These are phyloP conservation scores for Gossypium rotundifolium DNA, from an alignment of 345 rosid genomes.

Conservation along the genomic window DNA sequence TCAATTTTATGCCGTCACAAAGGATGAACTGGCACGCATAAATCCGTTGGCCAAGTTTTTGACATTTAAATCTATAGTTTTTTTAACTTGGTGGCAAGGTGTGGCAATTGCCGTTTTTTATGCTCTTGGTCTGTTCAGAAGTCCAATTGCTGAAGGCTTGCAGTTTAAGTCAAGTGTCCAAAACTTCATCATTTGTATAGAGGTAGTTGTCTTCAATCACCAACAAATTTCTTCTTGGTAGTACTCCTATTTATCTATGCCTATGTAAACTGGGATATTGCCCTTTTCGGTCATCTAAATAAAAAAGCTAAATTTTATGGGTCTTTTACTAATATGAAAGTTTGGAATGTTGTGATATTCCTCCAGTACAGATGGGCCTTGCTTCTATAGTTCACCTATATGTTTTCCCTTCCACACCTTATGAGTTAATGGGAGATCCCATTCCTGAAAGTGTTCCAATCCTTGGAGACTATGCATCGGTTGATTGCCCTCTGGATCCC, in stretches of 20 bases:
- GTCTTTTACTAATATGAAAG: conserved; percentile 21
- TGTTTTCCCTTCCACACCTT: conserved; percentile 92
- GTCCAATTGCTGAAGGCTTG: conserved; percentile 77
- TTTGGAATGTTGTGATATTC: conserved; percentile 38
- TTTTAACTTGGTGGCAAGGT: conserved; percentile 99
- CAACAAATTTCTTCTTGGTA: conserved; percentile 8
- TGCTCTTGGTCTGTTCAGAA: conserved; percentile 80
- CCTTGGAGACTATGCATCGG: conserved; percentile 92
- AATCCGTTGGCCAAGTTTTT: conserved; percentile 92
- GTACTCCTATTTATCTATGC: background rate
- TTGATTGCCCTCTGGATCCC: conserved; percentile 88
- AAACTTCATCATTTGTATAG: conserved; percentile 95
- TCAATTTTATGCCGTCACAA: conserved; percentile 83
- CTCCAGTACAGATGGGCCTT: conserved; percentile 94
- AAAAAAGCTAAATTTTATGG: background rate
- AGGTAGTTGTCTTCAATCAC: conserved; percentile 52
- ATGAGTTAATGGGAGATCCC: conserved; percentile 81
- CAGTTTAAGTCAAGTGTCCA: conserved; percentile 87
- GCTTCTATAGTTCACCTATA: conserved; percentile 92
- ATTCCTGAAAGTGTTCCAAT: conserved; percentile 67
- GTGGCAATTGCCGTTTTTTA: conserved; percentile 86
- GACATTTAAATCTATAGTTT: conserved; percentile 89
- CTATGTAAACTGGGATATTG: background rate
- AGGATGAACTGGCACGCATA: conserved; percentile 86
- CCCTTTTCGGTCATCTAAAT: background rate